Evolutionary conservation across 148 eudicot genomes (phyloP).

Genomic region (Rhododendron ovatum): DNA sequence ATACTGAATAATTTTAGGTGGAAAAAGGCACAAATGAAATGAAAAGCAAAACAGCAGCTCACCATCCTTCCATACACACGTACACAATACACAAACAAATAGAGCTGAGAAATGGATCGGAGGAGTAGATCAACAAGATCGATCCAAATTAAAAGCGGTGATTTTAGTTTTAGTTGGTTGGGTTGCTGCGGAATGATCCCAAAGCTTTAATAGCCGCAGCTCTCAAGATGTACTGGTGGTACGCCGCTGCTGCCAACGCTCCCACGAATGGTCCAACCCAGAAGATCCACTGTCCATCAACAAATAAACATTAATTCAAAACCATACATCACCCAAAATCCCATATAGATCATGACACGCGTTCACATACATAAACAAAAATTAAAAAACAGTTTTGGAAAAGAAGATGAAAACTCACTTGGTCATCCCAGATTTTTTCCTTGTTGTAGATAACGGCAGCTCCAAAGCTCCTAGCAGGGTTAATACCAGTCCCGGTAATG

Average conservation of each 20-base stretch:
- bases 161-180: constrained; percentile 38
- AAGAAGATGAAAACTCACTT: constrained; percentile 29
- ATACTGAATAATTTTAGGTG: not conserved
- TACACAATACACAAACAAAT: not conserved
- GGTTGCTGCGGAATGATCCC: constrained; percentile 93
- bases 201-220: constrained; percentile 84
- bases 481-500: constrained; percentile 83
- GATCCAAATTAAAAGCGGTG: not conserved
- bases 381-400: not conserved
- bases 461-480: constrained; percentile 94
- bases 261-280: constrained; percentile 95
- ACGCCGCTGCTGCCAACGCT: constrained; percentile 80
- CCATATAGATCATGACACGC: not conserved
- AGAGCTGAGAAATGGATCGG: not conserved
- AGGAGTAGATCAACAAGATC: not conserved
- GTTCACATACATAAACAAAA: not conserved
- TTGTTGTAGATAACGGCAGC: constrained; percentile 81
- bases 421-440: constrained; percentile 72
- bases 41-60: not conserved
- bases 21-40: not conserved
- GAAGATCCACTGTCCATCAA: constrained; percentile 73
- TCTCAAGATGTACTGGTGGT: constrained; percentile 87
- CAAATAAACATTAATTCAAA: not conserved
- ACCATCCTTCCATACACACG: not conserved
- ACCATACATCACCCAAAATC: not conserved